Conservation (phyloP, 371 early-diverging fungal species). For the Lichtheimia corymbifera region DNA sequence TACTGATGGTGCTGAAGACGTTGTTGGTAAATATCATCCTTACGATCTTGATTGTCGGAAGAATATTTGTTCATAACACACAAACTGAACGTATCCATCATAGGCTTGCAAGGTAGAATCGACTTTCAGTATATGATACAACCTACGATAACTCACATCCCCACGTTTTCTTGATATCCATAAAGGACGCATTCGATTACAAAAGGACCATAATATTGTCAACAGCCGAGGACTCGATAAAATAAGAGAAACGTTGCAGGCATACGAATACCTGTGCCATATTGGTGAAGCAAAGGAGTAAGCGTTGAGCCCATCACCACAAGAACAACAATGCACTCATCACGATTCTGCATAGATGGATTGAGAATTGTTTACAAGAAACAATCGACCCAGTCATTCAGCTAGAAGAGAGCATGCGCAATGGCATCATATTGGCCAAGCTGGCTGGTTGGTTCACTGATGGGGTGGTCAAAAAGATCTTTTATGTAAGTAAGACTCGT, state of each 20-base stretch:
- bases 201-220: conserved; percentile 47
- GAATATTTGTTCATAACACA: not conserved
- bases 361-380: conserved; percentile 87
- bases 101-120: conserved; percentile 26
- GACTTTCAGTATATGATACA: not conserved
- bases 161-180: not conserved
- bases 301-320: conserved; percentile 15
- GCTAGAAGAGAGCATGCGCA: conserved; percentile 90
- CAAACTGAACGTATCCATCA: not conserved
- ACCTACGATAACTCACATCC: not conserved
- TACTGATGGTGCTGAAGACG: conserved; percentile 48
- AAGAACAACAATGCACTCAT: too few species aligned
- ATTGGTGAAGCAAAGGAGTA: conserved; percentile 99
- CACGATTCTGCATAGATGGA: conserved; percentile 72
- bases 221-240: conserved; percentile 92
- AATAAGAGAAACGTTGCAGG: conserved; percentile 88
- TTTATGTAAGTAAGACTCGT: conserved; percentile 55
- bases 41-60: not conserved
- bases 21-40: conserved; percentile 33
- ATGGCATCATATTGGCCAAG: conserved; percentile 94
- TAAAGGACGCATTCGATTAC: conserved; percentile 65
- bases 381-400: conserved; percentile 78
- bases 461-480: conserved; percentile 82
- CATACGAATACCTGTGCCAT: conserved; percentile 99
- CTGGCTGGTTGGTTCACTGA: conserved; percentile 90